phyloP scores from a whole-genome alignment of 352 stramenopile species.

The Phytophthora cryptogea region DNA sequence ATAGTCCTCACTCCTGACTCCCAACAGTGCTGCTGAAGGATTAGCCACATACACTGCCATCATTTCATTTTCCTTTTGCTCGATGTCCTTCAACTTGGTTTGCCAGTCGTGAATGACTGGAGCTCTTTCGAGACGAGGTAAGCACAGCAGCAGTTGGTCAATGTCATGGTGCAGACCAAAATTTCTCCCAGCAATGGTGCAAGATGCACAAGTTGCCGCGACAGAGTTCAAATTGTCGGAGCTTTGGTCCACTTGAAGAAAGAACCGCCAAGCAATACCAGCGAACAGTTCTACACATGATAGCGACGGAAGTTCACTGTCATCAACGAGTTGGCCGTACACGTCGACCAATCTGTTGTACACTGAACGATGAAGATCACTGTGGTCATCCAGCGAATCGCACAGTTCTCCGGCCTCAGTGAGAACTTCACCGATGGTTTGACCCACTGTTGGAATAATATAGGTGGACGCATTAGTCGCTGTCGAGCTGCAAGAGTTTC shows the following conservation, averaged over 20 bases:
- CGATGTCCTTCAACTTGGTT: neutral
- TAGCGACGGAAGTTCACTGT: neutral
- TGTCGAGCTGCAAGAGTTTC: neutral
- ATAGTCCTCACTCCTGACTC: neutral
- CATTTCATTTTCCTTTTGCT: too few relatives aligned
- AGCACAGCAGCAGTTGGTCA: slow-evolving; percentile 7
- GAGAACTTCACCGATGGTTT: neutral
- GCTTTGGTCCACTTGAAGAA: neutral
- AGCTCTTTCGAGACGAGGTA: neutral
- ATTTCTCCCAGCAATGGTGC: slow-evolving; percentile 8
- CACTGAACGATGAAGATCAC: neutral
- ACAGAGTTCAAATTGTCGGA: neutral
- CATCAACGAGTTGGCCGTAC: neutral
- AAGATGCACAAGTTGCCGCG: slow-evolving; percentile 4
- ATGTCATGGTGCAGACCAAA: slow-evolving; percentile 20
- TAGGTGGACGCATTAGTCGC: neutral
- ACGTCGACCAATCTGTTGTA: neutral
- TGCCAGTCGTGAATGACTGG: slow-evolving; percentile 9
- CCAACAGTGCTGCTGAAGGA: neutral
- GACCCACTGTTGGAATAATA: neutral
- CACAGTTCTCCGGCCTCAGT: neutral
- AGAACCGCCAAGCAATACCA: neutral
- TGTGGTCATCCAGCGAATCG: neutral
- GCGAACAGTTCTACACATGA: too few relatives aligned
- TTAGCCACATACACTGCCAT: neutral